Percentiles rank a stretch among this genome's conserved stretches.
These are phyloP conservation scores for Carallia brachiata DNA, from an alignment of 345 rosid genomes.

Conservation along the genomic window DNA sequence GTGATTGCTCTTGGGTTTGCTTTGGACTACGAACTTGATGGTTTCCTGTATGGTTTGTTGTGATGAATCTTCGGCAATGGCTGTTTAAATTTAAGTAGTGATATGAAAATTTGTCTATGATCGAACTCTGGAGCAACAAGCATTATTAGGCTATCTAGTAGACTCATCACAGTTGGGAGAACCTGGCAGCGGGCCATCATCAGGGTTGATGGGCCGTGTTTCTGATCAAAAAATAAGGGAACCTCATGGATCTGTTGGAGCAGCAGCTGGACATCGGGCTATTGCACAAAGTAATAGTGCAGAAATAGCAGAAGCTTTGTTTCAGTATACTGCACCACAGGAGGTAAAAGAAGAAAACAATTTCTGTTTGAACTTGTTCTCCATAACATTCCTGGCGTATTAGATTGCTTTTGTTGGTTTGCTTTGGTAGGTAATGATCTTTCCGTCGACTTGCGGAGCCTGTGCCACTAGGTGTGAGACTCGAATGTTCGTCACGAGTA, in stretches of 20 bases:
- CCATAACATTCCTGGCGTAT: too few species aligned
- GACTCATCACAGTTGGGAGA: conserved; percentile 49
- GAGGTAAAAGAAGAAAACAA: conserved; percentile 45
- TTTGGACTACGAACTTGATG: background rate
- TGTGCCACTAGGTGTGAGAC: conserved; percentile 50
- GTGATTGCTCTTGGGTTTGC: background rate
- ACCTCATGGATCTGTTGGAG: conserved; percentile 86
- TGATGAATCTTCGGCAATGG: background rate
- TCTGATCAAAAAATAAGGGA: conserved; percentile 31
- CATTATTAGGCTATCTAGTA: conserved; percentile 63
- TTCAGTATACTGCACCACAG: conserved; percentile 81
- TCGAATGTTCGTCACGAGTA: conserved; percentile 61
- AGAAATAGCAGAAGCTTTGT: conserved; percentile 73
- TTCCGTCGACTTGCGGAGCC: conserved; percentile 57
- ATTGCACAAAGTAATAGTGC: conserved; percentile 87
- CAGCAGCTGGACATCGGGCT: conserved; percentile 75
- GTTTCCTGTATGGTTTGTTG: background rate
- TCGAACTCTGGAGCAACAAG: conserved; percentile 85
- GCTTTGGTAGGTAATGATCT: conserved; percentile 53
- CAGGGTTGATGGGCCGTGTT: conserved; percentile 28
- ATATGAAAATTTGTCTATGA: conserved; percentile 41
- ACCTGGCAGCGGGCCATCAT: conserved; percentile 30
- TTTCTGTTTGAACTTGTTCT: background rate
- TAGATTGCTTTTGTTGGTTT: conserved; percentile 6
- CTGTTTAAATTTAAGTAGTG: background rate